Percentiles rank a stretch among this genome's conserved stretches.
Evolutionary conservation across 768 basidiomycete genomes (phyloP).

Genomic region (Tulasnella sp.): DNA sequence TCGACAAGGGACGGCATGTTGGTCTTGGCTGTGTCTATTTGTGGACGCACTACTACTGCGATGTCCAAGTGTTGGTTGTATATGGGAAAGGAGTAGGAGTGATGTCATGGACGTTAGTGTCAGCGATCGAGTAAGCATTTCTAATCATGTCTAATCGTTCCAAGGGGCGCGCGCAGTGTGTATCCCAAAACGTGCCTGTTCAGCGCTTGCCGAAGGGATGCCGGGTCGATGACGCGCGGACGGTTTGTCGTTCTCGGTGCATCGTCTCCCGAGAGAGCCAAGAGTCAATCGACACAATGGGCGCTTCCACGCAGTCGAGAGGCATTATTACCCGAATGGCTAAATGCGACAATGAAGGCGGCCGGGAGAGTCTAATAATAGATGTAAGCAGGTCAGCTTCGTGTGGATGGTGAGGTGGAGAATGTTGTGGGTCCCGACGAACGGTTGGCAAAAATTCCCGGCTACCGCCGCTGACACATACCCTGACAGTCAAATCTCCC

Average conservation of each 20-base stretch:
- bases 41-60: background rate
- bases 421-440: background rate
- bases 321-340: background rate
- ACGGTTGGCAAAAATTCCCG: background rate
- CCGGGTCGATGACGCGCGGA: background rate
- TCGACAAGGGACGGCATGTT: background rate
- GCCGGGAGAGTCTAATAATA: background rate
- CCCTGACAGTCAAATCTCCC: background rate
- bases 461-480: background rate
- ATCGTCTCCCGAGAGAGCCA: background rate
- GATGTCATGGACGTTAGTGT: background rate
- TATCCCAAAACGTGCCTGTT: background rate
- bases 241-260: background rate
- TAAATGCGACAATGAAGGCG: background rate
- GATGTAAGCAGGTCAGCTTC: background rate
- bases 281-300: background rate
- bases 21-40: background rate
- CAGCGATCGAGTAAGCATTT: background rate
- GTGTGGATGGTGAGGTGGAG: background rate
- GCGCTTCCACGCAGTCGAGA: background rate
- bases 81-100: too few relatives aligned
- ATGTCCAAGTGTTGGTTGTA: too few relatives aligned
- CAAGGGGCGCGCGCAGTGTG: background rate
- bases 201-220: background rate
- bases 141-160: too few relatives aligned